Percentiles rank a stretch among this genome's conserved stretches.
These are phyloP conservation scores for Pythium phragmitis DNA, from an alignment of 352 stramenopile species.

Conservation along the genomic window DNA sequence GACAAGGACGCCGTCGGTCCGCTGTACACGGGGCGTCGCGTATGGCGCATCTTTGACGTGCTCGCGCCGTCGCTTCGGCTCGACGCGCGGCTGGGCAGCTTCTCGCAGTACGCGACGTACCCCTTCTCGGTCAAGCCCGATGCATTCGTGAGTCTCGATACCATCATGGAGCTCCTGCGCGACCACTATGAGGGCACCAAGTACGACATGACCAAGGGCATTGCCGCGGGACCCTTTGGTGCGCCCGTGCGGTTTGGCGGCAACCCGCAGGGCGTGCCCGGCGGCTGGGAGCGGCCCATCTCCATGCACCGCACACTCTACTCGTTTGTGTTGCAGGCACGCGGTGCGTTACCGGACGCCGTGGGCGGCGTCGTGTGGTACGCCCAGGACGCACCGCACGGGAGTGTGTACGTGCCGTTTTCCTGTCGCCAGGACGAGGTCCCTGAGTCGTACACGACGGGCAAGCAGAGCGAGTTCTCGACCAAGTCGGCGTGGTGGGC, in stretches of 20 bases:
- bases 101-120: constrained; percentile 52
- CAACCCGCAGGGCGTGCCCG: constrained; percentile 43
- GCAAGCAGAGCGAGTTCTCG: constrained; percentile 73
- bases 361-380: constrained; percentile 70
- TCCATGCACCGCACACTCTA: constrained; percentile 90
- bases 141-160: constrained; percentile 58
- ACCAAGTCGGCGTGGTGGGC: constrained; percentile 73
- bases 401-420: constrained; percentile 73
- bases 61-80: constrained; percentile 80
- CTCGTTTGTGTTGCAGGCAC: constrained; percentile 72
- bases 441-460: constrained; percentile 56
- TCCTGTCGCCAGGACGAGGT: constrained; percentile 47
- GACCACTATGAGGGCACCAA: constrained; percentile 91
- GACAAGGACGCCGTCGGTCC: background rate
- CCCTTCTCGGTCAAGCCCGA: background rate
- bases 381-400: constrained; percentile 58
- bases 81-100: constrained; percentile 48
- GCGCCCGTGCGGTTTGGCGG: constrained; percentile 33
- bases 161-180: constrained; percentile 82
- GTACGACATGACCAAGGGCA: constrained; percentile 85
- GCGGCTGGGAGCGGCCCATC: constrained; percentile 88
- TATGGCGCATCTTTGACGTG: constrained; percentile 88
- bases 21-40: constrained; percentile 35
- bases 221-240: constrained; percentile 88
- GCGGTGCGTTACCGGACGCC: constrained; percentile 36